Base-by-base conservation (phyloP, 2,329 filamentous ascomycete species). In the Neofusicoccum kwambonambiense region DNA sequence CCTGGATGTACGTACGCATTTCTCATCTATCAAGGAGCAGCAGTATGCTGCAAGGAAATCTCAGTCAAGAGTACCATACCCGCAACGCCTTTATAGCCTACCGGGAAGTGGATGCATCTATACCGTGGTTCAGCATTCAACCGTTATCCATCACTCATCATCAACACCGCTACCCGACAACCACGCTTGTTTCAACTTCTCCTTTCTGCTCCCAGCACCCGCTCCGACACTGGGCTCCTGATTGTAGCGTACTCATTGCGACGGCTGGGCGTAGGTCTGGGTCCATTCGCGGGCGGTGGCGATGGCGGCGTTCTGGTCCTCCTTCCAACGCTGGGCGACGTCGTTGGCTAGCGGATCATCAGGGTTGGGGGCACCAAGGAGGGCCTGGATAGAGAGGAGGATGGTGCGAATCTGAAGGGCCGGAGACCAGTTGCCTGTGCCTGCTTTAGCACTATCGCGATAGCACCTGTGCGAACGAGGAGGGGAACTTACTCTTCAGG, bases 331-430 rank as follows among this genome's bases (percentile, higher is more conserved):
- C 83, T 98, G 96, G 41, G 95, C 95, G 47, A 99, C 95, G 70
- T 99, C 94, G 75, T 97, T 96, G 57, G 95, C 96, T 47, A 99
- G 87, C n/a, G 95, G 96, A 75, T 99, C 95, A 74, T 99, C 95
- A 35, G 96, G 95, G 79, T 99, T 99, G 13, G 95, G 95, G 5
- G 95, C 94, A 50, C 95, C 95, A 13, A 99, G 88, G 27, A 99
- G 86, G 58, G 95, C 95, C 79, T 99, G 96, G 76, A 99, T 99
- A 9, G 94, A 98, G 63, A 99, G 88, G n/a, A 99, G 87, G 70
- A 99, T 99, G 6, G 95, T 99, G 69, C 95, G 90, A 76, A 99
- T 99, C 80, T 99, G 95, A 37, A 99, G 87, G 13, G 96, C 95
- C 4, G 95, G 95, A 22, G 94, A 98, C 95, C 95, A 99, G 84